Conservation (phyloP, 805 yeast species). For the Candida railenensis region DNA sequence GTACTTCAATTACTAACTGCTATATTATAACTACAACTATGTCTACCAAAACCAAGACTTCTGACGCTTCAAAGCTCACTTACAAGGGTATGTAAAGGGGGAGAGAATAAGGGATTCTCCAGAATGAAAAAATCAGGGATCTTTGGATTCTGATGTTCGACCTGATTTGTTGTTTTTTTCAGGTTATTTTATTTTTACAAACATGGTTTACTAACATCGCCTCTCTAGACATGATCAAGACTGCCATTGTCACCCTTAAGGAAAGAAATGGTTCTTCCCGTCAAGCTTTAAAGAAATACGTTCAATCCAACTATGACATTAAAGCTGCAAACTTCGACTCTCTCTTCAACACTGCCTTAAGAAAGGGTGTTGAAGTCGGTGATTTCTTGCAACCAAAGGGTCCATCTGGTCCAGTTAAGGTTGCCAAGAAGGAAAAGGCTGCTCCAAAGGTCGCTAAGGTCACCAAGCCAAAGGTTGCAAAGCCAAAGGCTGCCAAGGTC, state of each 20-base stretch:
- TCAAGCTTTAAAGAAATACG: constrained; percentile 83
- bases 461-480: constrained; percentile 15
- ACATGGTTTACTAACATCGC: too few relatives aligned
- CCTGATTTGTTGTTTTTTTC: too few relatives aligned
- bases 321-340: constrained; percentile 68
- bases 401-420: constrained; percentile 81
- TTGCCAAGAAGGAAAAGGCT: constrained; percentile 44
- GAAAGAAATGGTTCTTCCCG: constrained; percentile 86
- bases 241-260: constrained; percentile 68
- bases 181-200: too few relatives aligned
- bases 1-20: neutral
- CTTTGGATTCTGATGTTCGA: too few relatives aligned
- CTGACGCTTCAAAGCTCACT: constrained; percentile 32
- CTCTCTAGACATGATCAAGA: constrained; percentile 45
- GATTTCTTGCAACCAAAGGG: constrained; percentile 85
- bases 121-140: too few relatives aligned
- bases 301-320: constrained; percentile 60
- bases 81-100: constrained; percentile 44
- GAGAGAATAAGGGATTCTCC: neutral
- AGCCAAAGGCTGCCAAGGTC: constrained; percentile 16
- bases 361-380: constrained; percentile 77
- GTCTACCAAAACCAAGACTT: constrained; percentile 35
- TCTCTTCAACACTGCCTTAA: constrained; percentile 73
- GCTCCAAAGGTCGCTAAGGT: constrained; percentile 32
- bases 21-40: constrained; percentile 15